Percentiles rank a stretch among this genome's conserved stretches.
Evolutionary conservation across 148 eudicot genomes (phyloP).

Genomic region (Bassia scoparia): DNA sequence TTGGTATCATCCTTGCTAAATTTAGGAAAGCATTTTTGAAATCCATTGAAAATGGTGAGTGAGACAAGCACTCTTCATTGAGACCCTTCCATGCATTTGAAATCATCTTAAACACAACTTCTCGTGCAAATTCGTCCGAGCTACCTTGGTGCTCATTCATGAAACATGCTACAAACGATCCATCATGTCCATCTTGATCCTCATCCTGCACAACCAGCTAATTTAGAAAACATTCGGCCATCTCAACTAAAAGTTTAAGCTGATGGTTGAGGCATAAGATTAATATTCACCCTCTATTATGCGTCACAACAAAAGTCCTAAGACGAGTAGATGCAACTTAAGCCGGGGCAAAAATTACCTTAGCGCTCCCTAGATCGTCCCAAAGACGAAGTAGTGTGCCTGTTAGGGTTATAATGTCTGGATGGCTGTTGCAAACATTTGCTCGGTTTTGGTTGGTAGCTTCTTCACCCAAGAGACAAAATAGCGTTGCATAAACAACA

Average conservation of each 20-base stretch:
- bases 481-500: slow-evolving; percentile 37
- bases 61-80: slow-evolving; percentile 27
- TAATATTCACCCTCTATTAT: no score
- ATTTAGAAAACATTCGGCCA: no score
- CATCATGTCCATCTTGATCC: slow-evolving; percentile 38
- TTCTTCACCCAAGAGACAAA: slow-evolving; percentile 50
- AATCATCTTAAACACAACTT: slow-evolving; percentile 27
- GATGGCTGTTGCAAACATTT: slow-evolving; percentile 18
- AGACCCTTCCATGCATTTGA: slow-evolving; percentile 38
- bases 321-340: no score
- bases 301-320: no score
- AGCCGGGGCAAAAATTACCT: no score
- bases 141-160: slow-evolving; percentile 28
- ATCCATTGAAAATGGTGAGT: slow-evolving; percentile 25
- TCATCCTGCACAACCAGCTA: slow-evolving; percentile 31
- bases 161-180: slow-evolving; percentile 35
- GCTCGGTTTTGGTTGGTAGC: slow-evolving; percentile 14
- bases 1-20: slow-evolving; percentile 35
- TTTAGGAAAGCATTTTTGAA: slow-evolving; percentile 30
- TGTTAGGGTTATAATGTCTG: slow-evolving; percentile 28
- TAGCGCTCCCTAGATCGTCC: slow-evolving; percentile 61
- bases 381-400: slow-evolving; percentile 67
- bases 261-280: no score
- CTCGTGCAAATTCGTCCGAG: slow-evolving; percentile 25
- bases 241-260: no score